phyloP scores from a whole-genome alignment of 2,329 filamentous ascomycete species.

The Cercospora zeae-maydis region DNA sequence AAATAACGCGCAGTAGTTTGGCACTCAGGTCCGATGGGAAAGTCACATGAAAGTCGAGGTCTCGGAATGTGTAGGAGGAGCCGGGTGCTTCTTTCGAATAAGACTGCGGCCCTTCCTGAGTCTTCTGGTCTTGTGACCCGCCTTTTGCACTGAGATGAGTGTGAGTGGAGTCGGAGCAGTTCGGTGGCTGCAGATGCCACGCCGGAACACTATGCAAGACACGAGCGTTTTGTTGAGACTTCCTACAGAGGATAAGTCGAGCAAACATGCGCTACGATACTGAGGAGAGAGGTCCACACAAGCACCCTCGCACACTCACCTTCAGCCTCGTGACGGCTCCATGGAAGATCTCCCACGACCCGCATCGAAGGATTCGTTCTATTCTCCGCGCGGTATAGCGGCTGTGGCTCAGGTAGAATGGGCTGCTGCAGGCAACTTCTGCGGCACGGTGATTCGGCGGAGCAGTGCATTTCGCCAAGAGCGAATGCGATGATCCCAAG shows the following conservation, averaged over 20 bases:
- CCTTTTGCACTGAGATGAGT: not conserved
- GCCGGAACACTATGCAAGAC: conserved; percentile 16
- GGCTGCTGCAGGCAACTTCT: conserved; percentile 10
- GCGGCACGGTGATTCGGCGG: not conserved
- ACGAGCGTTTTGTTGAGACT: not conserved
- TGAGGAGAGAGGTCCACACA: not conserved
- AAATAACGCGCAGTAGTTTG: conserved; percentile 3
- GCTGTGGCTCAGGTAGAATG: conserved; percentile 14
- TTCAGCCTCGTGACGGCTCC: conserved; percentile 17
- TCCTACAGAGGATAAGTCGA: conserved; percentile 8
- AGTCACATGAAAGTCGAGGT: conserved; percentile 22
- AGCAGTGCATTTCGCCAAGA: not conserved
- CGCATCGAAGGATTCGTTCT: conserved; percentile 15
- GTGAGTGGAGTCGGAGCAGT: not conserved
- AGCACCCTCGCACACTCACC: conserved; percentile 1
- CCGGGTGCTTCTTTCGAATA: conserved; percentile 4
- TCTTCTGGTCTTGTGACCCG: conserved; percentile 18
- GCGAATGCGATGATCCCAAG: not conserved
- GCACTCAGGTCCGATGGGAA: conserved; percentile 12
- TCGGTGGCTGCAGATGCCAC: conserved; percentile 12
- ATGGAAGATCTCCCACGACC: conserved; percentile 12
- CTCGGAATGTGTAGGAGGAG: conserved; percentile 20
- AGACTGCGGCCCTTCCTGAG: conserved; percentile 10
- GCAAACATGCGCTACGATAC: conserved; percentile 12
- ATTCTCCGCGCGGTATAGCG: conserved; percentile 16